Base-by-base conservation (phyloP, 106 monocot genomes). In the Amphibolis antarctica region DNA sequence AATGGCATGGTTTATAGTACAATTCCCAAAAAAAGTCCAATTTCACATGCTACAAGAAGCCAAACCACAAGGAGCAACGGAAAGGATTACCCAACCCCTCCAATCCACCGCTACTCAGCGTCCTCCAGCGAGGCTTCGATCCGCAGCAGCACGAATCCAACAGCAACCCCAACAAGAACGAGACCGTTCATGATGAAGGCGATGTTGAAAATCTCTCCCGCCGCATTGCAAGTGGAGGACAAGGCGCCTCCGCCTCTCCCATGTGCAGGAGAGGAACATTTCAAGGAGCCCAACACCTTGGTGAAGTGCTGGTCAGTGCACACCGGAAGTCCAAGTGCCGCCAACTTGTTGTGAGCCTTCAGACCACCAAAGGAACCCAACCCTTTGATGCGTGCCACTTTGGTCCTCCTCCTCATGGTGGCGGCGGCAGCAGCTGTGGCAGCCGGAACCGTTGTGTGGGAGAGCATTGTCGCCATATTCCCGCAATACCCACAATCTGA, bases 161-260 rank as follows among this genome's bases (percentile, higher is more conserved):
- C 77, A 14, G 83, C 87, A 10, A 87, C 87, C 2, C 87, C 83
- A 29, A 87, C 60, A 4, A 87, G 80, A 26, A 70, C 66, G 20
- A 87, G 83, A 4, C 83, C 87, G 47, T 80, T 83, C 80, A 87
- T 87, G 75, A 78, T 87, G 1, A 69, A 72, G 0, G 87, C 87
- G 30, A 87, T 83, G 69, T 61, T 66, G 75, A 83, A 83, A 25
- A 87, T 87, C 76, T 87, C 87, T 1, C 26, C 77, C 0, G 76
- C 68, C 5, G 81, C 79, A 53, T 70, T 79, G 79, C 76, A 82
- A 46, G 76, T 76, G 23, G 82, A 71, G 12, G 76, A 63, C 46
- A 76, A 52, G 12, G 81, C 75, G 28, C 83, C 78, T 12, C 71
- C 59, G 4, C 59, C 54, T 19, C 49, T 42, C 28, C 49, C 24